Conservation (phyloP, 257 asterid genomes). For the Sherardia arvensis region DNA sequence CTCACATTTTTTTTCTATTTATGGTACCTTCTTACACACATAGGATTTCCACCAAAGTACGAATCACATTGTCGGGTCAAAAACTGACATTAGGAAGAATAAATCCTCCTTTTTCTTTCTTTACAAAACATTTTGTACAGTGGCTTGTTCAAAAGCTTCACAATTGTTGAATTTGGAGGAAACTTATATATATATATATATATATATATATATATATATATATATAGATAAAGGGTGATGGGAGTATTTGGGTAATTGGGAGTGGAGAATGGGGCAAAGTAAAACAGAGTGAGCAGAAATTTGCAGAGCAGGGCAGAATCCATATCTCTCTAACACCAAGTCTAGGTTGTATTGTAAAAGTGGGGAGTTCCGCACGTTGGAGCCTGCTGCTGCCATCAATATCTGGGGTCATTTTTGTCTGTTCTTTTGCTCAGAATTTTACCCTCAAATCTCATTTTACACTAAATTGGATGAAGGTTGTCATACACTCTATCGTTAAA, state of each 20-base stretch:
- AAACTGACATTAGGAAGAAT: too few relatives aligned
- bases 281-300: not conserved
- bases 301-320: not conserved
- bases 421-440: too few relatives aligned
- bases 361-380: not conserved
- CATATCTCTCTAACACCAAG: not conserved
- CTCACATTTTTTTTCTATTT: not conserved
- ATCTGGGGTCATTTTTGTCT: not conserved
- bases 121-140: not conserved
- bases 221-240: conserved; percentile 9
- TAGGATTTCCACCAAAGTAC: too few relatives aligned
- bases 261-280: conserved; percentile 6
- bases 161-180: not conserved
- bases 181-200: not conserved
- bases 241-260: not conserved
- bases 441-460: too few relatives aligned
- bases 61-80: not conserved
- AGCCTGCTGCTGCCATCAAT: not conserved
- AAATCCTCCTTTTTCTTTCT: conserved; percentile 11
- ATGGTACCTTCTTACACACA: too few relatives aligned
- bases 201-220: too few relatives aligned
- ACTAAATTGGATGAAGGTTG: too few relatives aligned
- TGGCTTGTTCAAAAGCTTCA: conserved; percentile 2
- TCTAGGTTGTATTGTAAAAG: conserved; percentile 1
- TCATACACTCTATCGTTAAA: too few relatives aligned